phyloP scores from a whole-genome alignment of 208 protist genomes.

The Wallacemonas rigidus region DNA sequence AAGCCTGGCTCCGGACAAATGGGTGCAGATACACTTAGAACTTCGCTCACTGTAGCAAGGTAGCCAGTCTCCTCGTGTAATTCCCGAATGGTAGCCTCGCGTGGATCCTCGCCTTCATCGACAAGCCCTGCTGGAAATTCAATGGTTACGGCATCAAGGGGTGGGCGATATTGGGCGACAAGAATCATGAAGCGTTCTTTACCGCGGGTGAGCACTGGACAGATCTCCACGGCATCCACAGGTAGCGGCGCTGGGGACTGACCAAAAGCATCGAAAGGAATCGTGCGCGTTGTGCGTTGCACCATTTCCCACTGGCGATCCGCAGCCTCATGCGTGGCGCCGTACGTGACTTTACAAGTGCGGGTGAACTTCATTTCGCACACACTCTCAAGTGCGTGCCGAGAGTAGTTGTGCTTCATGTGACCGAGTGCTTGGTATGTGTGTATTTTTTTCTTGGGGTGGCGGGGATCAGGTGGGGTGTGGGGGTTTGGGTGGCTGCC shows the following conservation, averaged over 20 bases:
- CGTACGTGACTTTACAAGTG: conserved; percentile 32
- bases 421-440: neutral
- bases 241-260: conserved; percentile 42
- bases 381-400: conserved; percentile 34
- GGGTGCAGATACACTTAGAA: conserved; percentile 42
- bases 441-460: neutral
- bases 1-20: conserved; percentile 68
- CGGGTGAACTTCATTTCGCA: conserved; percentile 34
- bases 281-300: conserved; percentile 51
- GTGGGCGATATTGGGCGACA: conserved; percentile 82
- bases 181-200: conserved; percentile 58
- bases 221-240: conserved; percentile 75
- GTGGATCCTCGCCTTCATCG: conserved; percentile 56
- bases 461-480: neutral
- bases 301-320: conserved; percentile 66
- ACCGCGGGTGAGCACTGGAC: conserved; percentile 43
- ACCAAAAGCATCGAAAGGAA: conserved; percentile 30
- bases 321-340: conserved; percentile 14
- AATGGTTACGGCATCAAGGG: conserved; percentile 60
- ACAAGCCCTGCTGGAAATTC: conserved; percentile 89
- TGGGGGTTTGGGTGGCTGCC: too few species aligned
- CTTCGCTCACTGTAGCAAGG: conserved; percentile 36
- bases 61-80: conserved; percentile 87
- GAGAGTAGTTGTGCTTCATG: conserved; percentile 45
- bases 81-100: conserved; percentile 69